Evolutionary conservation across 225 moss, liverwort and hornwort species (phyloP).

Genomic region (Polytrichum formosum): DNA sequence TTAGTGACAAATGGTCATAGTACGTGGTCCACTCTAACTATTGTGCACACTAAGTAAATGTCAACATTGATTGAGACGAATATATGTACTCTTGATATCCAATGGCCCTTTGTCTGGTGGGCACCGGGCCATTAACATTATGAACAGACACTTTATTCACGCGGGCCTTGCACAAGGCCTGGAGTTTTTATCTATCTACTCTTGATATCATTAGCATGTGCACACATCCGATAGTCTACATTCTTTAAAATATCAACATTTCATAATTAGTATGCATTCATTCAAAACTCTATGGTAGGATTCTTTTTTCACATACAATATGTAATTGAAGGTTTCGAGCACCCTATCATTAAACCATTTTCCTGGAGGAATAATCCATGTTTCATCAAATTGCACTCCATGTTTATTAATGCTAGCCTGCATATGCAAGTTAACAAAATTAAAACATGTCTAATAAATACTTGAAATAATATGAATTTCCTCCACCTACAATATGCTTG

Average conservation of each 20-base stretch:
- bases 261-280: too few relatives aligned
- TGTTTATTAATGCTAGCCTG: conserved; percentile 29
- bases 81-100: background rate
- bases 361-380: conserved; percentile 33
- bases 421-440: background rate
- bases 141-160: too few relatives aligned
- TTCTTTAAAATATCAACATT: background rate
- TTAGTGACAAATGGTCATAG: too few relatives aligned
- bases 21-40: too few relatives aligned
- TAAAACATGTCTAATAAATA: background rate
- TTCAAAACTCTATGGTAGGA: background rate
- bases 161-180: too few relatives aligned
- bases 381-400: conserved; percentile 36
- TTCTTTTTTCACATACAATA: conserved; percentile 13
- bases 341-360: conserved; percentile 45
- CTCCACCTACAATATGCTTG: too few relatives aligned
- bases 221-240: background rate
- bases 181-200: too few relatives aligned
- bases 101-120: too few relatives aligned
- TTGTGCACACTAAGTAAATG: too few relatives aligned
- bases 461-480: background rate
- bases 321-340: conserved; percentile 29
- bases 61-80: background rate
- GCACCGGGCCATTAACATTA: too few relatives aligned
- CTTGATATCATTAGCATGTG: background rate